Evolutionary conservation across 2,329 filamentous ascomycete species (phyloP), one percentile per base, ranked within the genome.

Genomic region (Penicillium sp.): DNA sequence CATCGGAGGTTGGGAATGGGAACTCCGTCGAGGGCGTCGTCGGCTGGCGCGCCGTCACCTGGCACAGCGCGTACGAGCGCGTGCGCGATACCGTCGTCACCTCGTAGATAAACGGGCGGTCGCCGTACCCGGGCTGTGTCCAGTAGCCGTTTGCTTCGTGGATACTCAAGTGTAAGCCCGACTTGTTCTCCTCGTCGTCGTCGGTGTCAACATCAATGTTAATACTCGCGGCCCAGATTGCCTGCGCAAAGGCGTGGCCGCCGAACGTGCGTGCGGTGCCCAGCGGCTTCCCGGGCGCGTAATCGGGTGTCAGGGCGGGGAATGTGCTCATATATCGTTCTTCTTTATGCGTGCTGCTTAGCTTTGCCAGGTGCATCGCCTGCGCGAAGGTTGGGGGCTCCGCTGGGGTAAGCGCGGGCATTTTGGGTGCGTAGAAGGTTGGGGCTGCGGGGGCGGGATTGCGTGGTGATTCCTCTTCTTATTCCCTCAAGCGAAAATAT

Each of bases 41-140:
- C 5, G 57, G 57, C n/a, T 60, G 57, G 41, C 50, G 57, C 6
- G 50, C 57, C n/a, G 50, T 60, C 6, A 60, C 57, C 41, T 60
- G 41, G 19, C 59, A 47, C 8, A 61, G 38, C 17, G 50, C 48
- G 17, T 57, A 61, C 19, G 59, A 61, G 53, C 60, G 1, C 60
- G 66, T 60, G 41, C 63, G 55, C 23, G 73, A 63, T n/a, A 75
- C 60, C 9, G 64, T 67, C 63, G 66, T 67, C 60, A 72, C 66
- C 63, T 72, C 64, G 8, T 52, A 61, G 44, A 61, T 21, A 8
- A 61, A 52, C 2, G 59, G 59, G 15, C 59, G 59, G 48, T 61
- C 57, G 15, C 47, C 46, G 54, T 38, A 48, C 7, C 59, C 59
- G 2, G 53, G 53, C 29, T 57, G 54, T 5, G 54, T 53, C 59